Evolutionary conservation across 1,284 basidiomycete species (phyloP).

Genomic region (Ceratobasidium sp.): DNA sequence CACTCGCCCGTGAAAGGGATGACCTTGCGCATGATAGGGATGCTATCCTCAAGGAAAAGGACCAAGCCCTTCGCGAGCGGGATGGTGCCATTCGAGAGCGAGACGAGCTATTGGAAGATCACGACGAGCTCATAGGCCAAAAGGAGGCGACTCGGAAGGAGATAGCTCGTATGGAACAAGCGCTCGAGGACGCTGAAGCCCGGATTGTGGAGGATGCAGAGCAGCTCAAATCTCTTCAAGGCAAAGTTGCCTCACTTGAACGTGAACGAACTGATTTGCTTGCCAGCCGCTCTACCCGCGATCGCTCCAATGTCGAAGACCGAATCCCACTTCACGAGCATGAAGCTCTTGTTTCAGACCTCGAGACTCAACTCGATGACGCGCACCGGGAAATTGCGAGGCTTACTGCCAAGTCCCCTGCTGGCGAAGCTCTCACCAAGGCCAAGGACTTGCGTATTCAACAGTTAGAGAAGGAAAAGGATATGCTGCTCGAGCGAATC

Average conservation of each 20-base stretch:
- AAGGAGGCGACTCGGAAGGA: slow-evolving; percentile 56
- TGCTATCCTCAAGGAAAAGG: slow-evolving; percentile 51
- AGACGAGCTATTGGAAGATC: slow-evolving; percentile 58
- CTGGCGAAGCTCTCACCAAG: slow-evolving; percentile 71
- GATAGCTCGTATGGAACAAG: slow-evolving; percentile 69
- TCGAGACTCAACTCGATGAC: slow-evolving; percentile 78
- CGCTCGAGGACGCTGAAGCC: slow-evolving; percentile 58
- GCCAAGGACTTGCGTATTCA: slow-evolving; percentile 74
- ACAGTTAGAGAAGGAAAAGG: slow-evolving; percentile 73
- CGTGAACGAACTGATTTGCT: slow-evolving; percentile 49
- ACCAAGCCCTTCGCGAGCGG: slow-evolving; percentile 63
- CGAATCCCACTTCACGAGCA: slow-evolving; percentile 44
- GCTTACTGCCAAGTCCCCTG: slow-evolving; percentile 72
- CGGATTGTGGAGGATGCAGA: slow-evolving; percentile 64
- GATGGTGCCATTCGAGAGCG: slow-evolving; percentile 67
- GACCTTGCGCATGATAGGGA: slow-evolving; percentile 49
- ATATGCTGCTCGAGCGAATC: slow-evolving; percentile 71
- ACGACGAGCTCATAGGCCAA: slow-evolving; percentile 52
- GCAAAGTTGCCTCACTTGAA: slow-evolving; percentile 62
- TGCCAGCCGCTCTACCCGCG: slow-evolving; percentile 51
- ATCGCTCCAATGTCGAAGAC: slow-evolving; percentile 48
- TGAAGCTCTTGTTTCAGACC: slow-evolving; percentile 52
- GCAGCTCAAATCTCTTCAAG: slow-evolving; percentile 58
- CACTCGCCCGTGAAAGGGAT: slow-evolving; percentile 49
- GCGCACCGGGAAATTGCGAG: slow-evolving; percentile 81